Percentiles rank a stretch among this genome's conserved stretches.
Conservation (phyloP, 306 rosid genomes). For the Delonix regia region DNA sequence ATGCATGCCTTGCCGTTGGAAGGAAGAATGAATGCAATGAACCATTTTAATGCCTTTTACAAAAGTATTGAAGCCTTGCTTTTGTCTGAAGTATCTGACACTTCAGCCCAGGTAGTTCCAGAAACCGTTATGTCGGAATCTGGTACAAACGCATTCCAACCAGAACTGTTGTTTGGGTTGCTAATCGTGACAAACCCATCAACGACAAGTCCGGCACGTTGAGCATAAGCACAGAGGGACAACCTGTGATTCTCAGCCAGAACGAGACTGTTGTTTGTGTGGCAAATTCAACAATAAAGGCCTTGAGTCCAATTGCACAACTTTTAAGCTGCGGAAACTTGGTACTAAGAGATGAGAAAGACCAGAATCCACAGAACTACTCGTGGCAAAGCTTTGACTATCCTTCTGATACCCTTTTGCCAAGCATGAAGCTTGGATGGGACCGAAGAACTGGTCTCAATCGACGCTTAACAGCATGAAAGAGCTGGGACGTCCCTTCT, state of each 20-base stretch:
- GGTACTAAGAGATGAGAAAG: neutral
- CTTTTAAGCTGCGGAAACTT: neutral
- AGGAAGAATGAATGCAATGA: no score
- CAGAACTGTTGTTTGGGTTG: neutral
- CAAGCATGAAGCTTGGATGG: slow-evolving; percentile 39
- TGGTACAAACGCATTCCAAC: neutral
- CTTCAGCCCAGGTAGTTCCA: neutral
- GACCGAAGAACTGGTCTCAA: slow-evolving; percentile 40
- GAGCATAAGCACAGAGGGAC: slow-evolving; percentile 38
- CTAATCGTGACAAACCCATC: neutral
- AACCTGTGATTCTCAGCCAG: slow-evolving; percentile 18
- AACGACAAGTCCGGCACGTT: slow-evolving; percentile 30
- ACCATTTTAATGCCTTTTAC: no score
- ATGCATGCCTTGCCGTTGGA: no score
- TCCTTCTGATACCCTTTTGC: neutral
- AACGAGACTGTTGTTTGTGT: slow-evolving; percentile 44
- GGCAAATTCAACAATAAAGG: slow-evolving; percentile 26
- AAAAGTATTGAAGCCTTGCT: no score
- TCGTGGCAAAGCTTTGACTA: neutral
- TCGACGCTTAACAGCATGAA: slow-evolving; percentile 56
- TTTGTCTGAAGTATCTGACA: no score
- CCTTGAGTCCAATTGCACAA: neutral
- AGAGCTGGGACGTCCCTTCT: slow-evolving; percentile 52
- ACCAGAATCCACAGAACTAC: neutral
- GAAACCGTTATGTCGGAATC: neutral